Percentiles rank a stretch among this genome's conserved stretches.
Evolutionary conservation across 495 filamentous ascomycete genomes (phyloP).

Genomic region (Xanthoparmelia taractica): DNA sequence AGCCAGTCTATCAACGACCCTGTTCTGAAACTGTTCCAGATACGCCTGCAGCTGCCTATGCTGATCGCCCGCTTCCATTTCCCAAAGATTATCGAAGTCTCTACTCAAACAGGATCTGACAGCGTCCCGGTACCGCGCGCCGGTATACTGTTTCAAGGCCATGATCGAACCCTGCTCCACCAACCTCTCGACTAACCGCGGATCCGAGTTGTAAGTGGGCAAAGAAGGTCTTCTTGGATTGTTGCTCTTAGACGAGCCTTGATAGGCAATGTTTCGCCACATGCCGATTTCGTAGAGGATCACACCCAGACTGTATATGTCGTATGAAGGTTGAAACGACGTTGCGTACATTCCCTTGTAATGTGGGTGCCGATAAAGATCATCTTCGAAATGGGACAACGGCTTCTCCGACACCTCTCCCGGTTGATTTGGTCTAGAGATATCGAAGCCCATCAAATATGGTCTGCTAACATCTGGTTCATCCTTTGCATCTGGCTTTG

Average conservation of each 20-base stretch:
- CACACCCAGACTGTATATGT: conserved; percentile 32
- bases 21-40: conserved; percentile 16
- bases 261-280: conserved; percentile 24
- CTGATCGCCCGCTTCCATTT: conserved; percentile 12
- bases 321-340: conserved; percentile 28
- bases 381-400: conserved; percentile 26
- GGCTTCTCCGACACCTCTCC: conserved; percentile 28
- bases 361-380: conserved; percentile 34
- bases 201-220: conserved; percentile 20
- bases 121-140: conserved; percentile 19
- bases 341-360: conserved; percentile 23
- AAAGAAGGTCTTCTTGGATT: conserved; percentile 11
- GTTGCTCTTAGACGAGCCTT: conserved; percentile 7
- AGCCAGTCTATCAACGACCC: conserved; percentile 21
- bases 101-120: conserved; percentile 22
- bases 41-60: conserved; percentile 16
- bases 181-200: conserved; percentile 29
- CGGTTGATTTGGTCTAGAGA: conserved; percentile 26
- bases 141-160: conserved; percentile 22
- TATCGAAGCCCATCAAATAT: conserved; percentile 33
- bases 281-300: conserved; percentile 31
- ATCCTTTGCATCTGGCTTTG: conserved; percentile 7
- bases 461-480: conserved; percentile 25
- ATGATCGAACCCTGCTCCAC: conserved; percentile 30
- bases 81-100: conserved; percentile 28